Percentiles rank a stretch among this genome's conserved stretches.
Conservation (phyloP, 1,139 yeast genomes). For the Meyerozyma smithsonii region DNA sequence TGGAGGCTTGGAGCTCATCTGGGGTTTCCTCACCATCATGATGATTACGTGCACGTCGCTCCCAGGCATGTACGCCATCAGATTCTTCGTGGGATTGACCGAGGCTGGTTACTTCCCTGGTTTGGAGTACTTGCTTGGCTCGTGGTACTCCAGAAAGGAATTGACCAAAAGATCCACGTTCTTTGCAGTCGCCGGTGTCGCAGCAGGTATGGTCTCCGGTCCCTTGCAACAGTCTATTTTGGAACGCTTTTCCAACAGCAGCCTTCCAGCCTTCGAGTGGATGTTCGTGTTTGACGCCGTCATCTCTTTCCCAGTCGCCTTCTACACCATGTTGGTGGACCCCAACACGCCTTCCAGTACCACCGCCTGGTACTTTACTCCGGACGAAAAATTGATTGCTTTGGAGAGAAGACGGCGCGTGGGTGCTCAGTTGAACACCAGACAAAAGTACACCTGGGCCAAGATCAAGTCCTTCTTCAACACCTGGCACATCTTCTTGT, state of each 20-base stretch:
- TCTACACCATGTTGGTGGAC: constrained; percentile 36
- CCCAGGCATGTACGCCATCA: constrained; percentile 46
- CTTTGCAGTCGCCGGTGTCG: constrained; percentile 42
- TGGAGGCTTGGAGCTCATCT: constrained; percentile 49
- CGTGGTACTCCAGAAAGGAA: constrained; percentile 42
- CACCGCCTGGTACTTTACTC: constrained; percentile 31
- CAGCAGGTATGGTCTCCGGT: constrained; percentile 44
- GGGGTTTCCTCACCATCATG: constrained; percentile 51
- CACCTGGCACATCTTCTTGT: constrained; percentile 47
- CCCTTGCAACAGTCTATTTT: constrained; percentile 42
- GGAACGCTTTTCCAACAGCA: constrained; percentile 22
- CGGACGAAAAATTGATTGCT: constrained; percentile 27
- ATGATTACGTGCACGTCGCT: constrained; percentile 42
- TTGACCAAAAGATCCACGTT: constrained; percentile 46
- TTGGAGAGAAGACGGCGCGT: constrained; percentile 37
- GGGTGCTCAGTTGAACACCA: constrained; percentile 42
- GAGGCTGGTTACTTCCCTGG: constrained; percentile 63
- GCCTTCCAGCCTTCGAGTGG: constrained; percentile 45
- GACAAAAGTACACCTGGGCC: constrained; percentile 37
- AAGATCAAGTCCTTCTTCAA: constrained; percentile 38
- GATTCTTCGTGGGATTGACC: constrained; percentile 54
- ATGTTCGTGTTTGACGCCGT: constrained; percentile 50
- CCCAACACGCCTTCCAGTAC: constrained; percentile 43
- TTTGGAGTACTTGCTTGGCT: constrained; percentile 47
- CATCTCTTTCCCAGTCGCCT: constrained; percentile 44